Conservation (phyloP, 495 filamentous ascomycete species). For the Daldinia loculata region DNA sequence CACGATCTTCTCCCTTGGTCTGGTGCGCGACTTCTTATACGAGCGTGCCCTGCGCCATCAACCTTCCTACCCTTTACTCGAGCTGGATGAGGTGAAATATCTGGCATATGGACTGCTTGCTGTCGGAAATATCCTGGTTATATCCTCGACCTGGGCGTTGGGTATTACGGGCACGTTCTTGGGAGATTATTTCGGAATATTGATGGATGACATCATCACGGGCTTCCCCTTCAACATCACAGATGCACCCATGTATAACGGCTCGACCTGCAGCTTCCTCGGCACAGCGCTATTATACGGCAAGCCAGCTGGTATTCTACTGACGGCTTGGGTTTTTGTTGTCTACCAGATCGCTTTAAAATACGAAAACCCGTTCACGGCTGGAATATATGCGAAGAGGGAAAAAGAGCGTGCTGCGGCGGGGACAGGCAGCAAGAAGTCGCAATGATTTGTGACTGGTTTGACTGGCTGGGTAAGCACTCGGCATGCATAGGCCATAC, state of each 20-base stretch:
- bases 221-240: constrained; percentile 96
- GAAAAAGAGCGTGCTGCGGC: constrained; percentile 61
- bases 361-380: constrained; percentile 98
- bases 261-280: constrained; percentile 89
- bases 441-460: constrained; percentile 47
- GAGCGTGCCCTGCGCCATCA: constrained; percentile 80
- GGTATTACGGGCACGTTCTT: constrained; percentile 96
- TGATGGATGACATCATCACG: constrained; percentile 94
- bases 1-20: constrained; percentile 89
- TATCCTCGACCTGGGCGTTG: constrained; percentile 89
- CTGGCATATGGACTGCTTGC: constrained; percentile 74
- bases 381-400: constrained; percentile 91
- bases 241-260: constrained; percentile 95
- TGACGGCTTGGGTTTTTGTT: constrained; percentile 78
- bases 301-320: constrained; percentile 83
- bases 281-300: constrained; percentile 89
- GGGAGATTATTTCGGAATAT: constrained; percentile 97
- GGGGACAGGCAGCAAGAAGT: constrained; percentile 53
- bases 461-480: constrained; percentile 6
- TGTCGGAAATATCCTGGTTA: constrained; percentile 82
- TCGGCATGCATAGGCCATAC: constrained; percentile 4
- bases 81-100: constrained; percentile 58
- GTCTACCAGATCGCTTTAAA: constrained; percentile 83
- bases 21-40: constrained; percentile 82
- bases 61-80: constrained; percentile 73